Conservation (phyloP, 768 basidiomycete species). For the Austroboletus eburneus region DNA sequence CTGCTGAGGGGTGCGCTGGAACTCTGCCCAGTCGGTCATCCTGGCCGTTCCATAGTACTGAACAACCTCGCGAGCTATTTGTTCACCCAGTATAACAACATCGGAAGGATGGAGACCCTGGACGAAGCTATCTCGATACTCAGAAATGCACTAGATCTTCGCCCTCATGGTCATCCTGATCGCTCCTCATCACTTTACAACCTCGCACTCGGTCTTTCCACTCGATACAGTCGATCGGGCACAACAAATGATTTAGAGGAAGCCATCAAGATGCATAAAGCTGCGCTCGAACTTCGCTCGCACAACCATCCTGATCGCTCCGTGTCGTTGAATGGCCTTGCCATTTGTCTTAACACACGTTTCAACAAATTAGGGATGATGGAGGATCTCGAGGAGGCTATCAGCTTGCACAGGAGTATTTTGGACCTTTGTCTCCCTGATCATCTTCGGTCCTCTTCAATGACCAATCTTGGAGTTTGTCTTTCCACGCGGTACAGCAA, state of each 20-base stretch:
- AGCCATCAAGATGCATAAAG: slow-evolving; percentile 8
- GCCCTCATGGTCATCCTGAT: neutral
- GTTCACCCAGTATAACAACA: neutral
- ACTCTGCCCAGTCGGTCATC: slow-evolving; percentile 7
- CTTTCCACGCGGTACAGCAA: neutral
- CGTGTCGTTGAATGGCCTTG: slow-evolving; percentile 13
- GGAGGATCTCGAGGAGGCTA: neutral
- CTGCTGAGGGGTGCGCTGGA: slow-evolving; percentile 4
- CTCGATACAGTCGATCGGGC: neutral
- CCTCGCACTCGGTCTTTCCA: neutral
- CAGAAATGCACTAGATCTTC: neutral
- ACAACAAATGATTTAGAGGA: slow-evolving; percentile 15
- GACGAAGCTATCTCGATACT: neutral
- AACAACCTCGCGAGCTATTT: slow-evolving; percentile 17
- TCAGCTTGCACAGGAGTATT: neutral
- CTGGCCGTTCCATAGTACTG: slow-evolving; percentile 4
- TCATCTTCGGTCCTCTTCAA: neutral
- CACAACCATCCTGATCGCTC: slow-evolving; percentile 11
- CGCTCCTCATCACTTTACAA: neutral
- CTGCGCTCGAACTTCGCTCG: slow-evolving; percentile 8
- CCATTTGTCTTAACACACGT: slow-evolving; percentile 4
- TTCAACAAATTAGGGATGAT: neutral
- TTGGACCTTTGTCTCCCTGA: neutral
- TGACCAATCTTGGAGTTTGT: neutral
- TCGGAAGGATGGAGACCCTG: neutral